Evolutionary conservation across 2,329 filamentous ascomycete genomes (phyloP).

Genomic region (Trichophyton mentagrophytes): DNA sequence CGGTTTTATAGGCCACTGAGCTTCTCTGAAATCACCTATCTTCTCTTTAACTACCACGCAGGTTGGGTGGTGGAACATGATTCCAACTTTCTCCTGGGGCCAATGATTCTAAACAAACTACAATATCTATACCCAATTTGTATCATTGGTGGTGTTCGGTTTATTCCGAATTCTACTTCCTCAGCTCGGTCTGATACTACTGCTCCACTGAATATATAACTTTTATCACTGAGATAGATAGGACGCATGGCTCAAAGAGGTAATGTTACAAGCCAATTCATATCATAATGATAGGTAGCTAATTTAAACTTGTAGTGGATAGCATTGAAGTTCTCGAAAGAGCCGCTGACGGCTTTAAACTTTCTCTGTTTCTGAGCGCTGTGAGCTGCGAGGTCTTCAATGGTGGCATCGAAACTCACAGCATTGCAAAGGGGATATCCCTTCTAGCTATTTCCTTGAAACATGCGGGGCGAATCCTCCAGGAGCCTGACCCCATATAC

Average conservation of each 20-base stretch:
- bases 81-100: background rate
- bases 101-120: background rate
- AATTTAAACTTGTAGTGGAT: background rate
- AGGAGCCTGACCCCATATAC: constrained; percentile 21
- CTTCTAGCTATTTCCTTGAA: constrained; percentile 31
- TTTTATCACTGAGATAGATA: background rate
- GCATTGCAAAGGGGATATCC: constrained; percentile 31
- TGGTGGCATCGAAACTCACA: constrained; percentile 29
- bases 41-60: background rate
- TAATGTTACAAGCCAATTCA: background rate
- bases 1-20: background rate
- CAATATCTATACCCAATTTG: background rate
- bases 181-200: background rate
- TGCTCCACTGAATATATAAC: background rate
- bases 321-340: background rate
- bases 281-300: background rate
- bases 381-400: constrained; percentile 30
- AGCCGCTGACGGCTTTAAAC: constrained; percentile 24
- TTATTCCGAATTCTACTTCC: background rate
- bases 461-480: constrained; percentile 24
- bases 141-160: background rate
- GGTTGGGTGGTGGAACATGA: background rate
- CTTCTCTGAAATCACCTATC: background rate
- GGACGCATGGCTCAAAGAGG: background rate
- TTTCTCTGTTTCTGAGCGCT: constrained; percentile 31